Evolutionary conservation across 2,329 filamentous ascomycete species (phyloP).

Genomic region (Mycosphaerella sp.): DNA sequence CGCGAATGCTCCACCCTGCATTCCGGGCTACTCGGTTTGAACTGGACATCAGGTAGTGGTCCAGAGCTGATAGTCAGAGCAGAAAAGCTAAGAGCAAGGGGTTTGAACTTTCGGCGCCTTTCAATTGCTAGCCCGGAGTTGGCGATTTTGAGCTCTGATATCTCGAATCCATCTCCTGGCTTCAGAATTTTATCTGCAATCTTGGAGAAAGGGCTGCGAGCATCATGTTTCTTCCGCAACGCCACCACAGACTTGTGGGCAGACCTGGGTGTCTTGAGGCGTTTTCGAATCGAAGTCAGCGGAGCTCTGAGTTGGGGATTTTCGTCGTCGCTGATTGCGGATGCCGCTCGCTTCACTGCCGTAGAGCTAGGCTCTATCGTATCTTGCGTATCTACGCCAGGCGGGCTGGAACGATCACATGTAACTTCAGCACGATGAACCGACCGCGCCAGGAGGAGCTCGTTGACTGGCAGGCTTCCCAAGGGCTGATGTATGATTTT

Average conservation of each 20-base stretch:
- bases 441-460: constrained; percentile 19
- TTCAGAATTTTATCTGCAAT: not conserved
- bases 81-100: constrained; percentile 12
- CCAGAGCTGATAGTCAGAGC: constrained; percentile 20
- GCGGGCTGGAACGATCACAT: constrained; percentile 3
- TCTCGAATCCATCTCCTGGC: constrained; percentile 23
- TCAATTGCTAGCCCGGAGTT: not conserved
- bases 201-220: constrained; percentile 9
- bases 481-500: too few species aligned
- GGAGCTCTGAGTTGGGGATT: constrained; percentile 7
- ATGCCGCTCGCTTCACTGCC: not conserved
- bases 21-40: constrained; percentile 14
- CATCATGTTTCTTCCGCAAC: constrained; percentile 13
- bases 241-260: constrained; percentile 18
- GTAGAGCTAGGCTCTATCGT: constrained; percentile 16
- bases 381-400: constrained; percentile 13
- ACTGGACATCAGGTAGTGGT: constrained; percentile 26
- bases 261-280: constrained; percentile 18
- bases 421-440: not conserved
- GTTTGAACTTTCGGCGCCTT: not conserved
- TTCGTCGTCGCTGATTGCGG: constrained; percentile 1
- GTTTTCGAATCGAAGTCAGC: constrained; percentile 22
- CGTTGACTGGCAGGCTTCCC: constrained; percentile 17
- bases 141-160: constrained; percentile 15
- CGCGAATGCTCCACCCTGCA: not conserved